phyloP scores from a whole-genome alignment of 495 filamentous ascomycete species.

The Trypethelium eluteriae region DNA sequence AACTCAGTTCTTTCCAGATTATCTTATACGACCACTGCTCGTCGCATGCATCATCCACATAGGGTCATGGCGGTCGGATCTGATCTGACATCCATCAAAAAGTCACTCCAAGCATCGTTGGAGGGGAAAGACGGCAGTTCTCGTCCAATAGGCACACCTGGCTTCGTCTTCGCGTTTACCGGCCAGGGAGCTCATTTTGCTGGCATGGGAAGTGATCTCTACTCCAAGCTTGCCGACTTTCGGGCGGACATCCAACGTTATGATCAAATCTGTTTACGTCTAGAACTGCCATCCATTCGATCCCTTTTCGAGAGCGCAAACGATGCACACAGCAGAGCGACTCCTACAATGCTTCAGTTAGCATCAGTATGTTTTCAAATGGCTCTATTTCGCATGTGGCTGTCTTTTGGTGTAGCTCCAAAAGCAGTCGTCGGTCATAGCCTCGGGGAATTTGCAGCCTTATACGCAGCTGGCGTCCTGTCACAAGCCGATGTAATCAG shows the following conservation, averaged over 20 bases:
- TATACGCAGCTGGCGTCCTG: slow-evolving; percentile 38
- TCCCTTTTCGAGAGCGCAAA: slow-evolving; percentile 26
- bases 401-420: slow-evolving; percentile 34
- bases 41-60: slow-evolving; percentile 22
- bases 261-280: slow-evolving; percentile 27
- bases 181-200: slow-evolving; percentile 37
- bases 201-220: slow-evolving; percentile 33
- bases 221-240: slow-evolving; percentile 27
- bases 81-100: slow-evolving; percentile 36
- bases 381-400: slow-evolving; percentile 34
- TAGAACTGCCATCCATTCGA: slow-evolving; percentile 30
- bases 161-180: slow-evolving; percentile 43
- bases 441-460: slow-evolving; percentile 42
- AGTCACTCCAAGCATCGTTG: slow-evolving; percentile 30
- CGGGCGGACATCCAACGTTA: slow-evolving; percentile 26
- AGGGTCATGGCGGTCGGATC: slow-evolving; percentile 24
- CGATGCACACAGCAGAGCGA: slow-evolving; percentile 20
- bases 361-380: slow-evolving; percentile 35
- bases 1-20: slow-evolving; percentile 30
- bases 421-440: slow-evolving; percentile 39
- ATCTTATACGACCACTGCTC: slow-evolving; percentile 37
- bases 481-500: slow-evolving; percentile 36
- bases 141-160: slow-evolving; percentile 27
- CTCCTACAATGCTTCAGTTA: slow-evolving; percentile 31
- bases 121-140: slow-evolving; percentile 30